Conservation (phyloP, 2,329 filamentous ascomycete species). For the Blastomyces emzantsi region DNA sequence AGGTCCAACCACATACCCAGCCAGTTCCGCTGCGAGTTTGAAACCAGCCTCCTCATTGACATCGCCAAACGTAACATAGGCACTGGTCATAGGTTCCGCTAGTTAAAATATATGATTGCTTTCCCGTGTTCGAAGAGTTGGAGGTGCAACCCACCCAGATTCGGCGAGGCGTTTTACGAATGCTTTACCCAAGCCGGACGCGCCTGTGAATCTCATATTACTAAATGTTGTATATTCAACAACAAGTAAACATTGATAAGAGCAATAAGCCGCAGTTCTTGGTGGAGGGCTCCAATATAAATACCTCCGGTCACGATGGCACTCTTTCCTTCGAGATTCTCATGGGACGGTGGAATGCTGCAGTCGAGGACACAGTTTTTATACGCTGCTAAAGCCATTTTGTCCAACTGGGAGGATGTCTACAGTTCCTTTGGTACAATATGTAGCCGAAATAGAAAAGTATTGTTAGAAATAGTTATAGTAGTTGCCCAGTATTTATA, state of each 20-base stretch:
- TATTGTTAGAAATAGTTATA: background rate
- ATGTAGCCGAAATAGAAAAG: background rate
- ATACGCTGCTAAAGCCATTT: conserved; percentile 11
- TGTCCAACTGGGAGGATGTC: background rate
- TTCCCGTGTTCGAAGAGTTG: background rate
- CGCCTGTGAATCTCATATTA: conserved; percentile 7
- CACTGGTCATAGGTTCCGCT: conserved; percentile 7
- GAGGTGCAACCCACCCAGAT: conserved; percentile 9
- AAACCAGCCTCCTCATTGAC: conserved; percentile 11
- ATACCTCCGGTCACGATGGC: conserved; percentile 15
- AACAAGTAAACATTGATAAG: background rate
- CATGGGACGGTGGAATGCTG: conserved; percentile 8
- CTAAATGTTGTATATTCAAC: background rate
- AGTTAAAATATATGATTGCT: background rate
- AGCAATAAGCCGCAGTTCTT: background rate
- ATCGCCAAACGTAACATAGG: conserved; percentile 16
- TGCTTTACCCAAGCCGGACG: conserved; percentile 11
- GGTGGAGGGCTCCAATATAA: background rate
- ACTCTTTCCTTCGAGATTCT: conserved; percentile 12
- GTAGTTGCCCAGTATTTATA: background rate
- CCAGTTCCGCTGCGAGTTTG: conserved; percentile 10
- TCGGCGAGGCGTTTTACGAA: conserved; percentile 11
- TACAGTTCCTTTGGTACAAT: background rate
- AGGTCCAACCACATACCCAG: conserved; percentile 8
- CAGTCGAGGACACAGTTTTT: conserved; percentile 7